Evolutionary conservation across 2,329 filamentous ascomycete genomes (phyloP).

Genomic region (Cadophora luteo-olivacea): DNA sequence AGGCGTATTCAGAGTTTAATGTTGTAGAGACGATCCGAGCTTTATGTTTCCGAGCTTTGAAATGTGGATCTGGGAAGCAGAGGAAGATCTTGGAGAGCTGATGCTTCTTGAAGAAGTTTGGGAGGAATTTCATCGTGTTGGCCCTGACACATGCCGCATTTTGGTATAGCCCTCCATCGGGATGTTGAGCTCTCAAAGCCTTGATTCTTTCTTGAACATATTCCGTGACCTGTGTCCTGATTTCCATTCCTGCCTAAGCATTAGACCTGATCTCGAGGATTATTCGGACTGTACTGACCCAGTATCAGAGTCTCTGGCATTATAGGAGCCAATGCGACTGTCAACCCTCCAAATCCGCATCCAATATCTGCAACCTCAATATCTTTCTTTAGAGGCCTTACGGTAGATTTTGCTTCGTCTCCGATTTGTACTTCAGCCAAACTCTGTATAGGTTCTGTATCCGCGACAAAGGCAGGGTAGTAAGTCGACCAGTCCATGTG

Average conservation of each 20-base stretch:
- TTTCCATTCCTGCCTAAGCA: conserved; percentile 76
- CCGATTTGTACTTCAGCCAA: conserved; percentile 28
- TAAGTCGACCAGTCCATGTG: conserved; percentile 91
- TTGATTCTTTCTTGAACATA: conserved; percentile 89
- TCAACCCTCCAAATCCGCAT: conserved; percentile 91
- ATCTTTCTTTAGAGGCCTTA: conserved; percentile 61
- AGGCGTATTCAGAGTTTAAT: conserved; percentile 93
- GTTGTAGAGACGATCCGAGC: conserved; percentile 90
- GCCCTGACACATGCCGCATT: conserved; percentile 89
- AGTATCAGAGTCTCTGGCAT: conserved; percentile 84
- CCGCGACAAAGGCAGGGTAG: conserved; percentile 74
- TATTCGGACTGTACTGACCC: conserved; percentile 57
- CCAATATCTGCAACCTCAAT: conserved; percentile 97
- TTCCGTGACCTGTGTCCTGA: conserved; percentile 86
- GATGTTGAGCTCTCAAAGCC: conserved; percentile 74
- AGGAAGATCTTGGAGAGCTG: conserved; percentile 94
- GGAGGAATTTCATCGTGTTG: conserved; percentile 99
- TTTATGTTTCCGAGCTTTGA: conserved; percentile 97
- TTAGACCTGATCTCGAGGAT: conserved; percentile 22
- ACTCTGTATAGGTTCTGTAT: conserved; percentile 41
- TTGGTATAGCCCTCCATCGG: conserved; percentile 66
- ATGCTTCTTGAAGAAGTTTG: conserved; percentile 86
- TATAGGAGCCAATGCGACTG: conserved; percentile 82
- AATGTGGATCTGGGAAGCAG: conserved; percentile 98
- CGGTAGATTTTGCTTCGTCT: background rate